These are phyloP conservation scores for Auriscalpium vulgare DNA, from an alignment of 768 basidiomycete species.

Conservation along the genomic window DNA sequence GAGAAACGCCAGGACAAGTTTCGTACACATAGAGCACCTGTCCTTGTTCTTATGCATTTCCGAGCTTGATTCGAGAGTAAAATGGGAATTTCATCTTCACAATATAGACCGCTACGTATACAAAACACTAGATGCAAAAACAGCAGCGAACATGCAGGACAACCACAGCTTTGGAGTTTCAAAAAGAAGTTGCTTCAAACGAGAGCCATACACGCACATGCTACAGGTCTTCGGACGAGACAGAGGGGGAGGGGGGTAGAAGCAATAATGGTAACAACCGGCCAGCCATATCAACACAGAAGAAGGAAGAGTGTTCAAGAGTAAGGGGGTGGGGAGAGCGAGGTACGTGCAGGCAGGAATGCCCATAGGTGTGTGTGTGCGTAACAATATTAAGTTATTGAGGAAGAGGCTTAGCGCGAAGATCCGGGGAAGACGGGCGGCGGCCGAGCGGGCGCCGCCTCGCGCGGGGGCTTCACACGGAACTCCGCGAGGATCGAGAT, in stretches of 20 bases:
- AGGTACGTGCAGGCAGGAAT: constrained; percentile 1
- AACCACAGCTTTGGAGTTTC: constrained; percentile 2
- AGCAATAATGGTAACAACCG: constrained; percentile 17
- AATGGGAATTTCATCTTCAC: background rate
- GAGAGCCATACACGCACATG: constrained; percentile 35
- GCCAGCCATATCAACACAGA: constrained; percentile 16
- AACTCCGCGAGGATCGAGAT: constrained; percentile 67
- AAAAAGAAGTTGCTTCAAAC: constrained; percentile 22
- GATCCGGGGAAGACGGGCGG: constrained; percentile 32
- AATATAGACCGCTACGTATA: constrained; percentile 3
- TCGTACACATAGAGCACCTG: too few relatives aligned
- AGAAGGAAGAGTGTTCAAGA: constrained; percentile 4
- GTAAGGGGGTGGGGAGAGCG: background rate
- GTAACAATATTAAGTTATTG: background rate
- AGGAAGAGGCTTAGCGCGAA: constrained; percentile 21
- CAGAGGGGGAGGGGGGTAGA: constrained; percentile 15
- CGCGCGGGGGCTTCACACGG: constrained; percentile 69
- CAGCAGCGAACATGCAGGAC: constrained; percentile 1
- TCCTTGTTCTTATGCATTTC: too few relatives aligned
- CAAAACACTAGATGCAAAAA: constrained; percentile 2
- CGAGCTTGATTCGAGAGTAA: background rate
- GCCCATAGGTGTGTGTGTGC: background rate
- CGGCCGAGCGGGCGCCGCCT: constrained; percentile 27
- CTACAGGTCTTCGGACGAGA: constrained; percentile 20
- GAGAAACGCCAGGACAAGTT: too few relatives aligned